A percentile compares a stretch with the other conserved stretches of the same genome.
phyloP scores from a whole-genome alignment of 345 rosid species.

The Leavenworthia alabamica region DNA sequence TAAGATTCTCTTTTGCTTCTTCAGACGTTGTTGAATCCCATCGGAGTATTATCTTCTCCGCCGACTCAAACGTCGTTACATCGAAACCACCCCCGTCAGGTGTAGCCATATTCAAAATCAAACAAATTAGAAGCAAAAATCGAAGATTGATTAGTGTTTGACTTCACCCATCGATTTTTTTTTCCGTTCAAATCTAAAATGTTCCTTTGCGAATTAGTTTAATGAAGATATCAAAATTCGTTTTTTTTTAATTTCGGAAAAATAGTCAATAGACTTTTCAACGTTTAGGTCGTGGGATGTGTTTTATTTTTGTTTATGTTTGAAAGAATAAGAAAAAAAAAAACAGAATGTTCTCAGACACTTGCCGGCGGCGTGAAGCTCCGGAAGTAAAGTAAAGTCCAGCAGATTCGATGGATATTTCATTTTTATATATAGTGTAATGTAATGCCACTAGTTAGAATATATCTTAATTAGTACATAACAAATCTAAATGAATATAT shows the following conservation, averaged over 20 bases:
- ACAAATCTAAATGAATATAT: no score
- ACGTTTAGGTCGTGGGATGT: conserved; percentile 4
- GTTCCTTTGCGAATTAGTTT: neutral
- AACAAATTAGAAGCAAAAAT: neutral
- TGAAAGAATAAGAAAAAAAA: neutral
- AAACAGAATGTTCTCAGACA: neutral
- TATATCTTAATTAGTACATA: neutral
- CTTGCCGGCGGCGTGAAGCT: neutral
- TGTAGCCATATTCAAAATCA: conserved; percentile 15
- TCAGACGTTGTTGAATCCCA: conserved; percentile 84
- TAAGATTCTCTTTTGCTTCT: conserved; percentile 70
- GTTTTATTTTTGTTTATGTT: neutral
- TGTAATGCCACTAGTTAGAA: no score
- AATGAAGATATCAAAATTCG: neutral
- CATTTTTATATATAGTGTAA: no score
- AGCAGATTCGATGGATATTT: neutral
- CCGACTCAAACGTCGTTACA: conserved; percentile 35
- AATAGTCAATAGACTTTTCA: conserved; percentile 18
- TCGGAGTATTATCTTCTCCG: conserved; percentile 67
- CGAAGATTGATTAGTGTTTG: neutral
- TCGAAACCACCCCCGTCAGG: neutral
- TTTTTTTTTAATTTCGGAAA: neutral
- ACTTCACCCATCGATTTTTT: neutral
- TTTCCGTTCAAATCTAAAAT: neutral
- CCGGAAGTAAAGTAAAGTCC: neutral